Evolutionary conservation across 1,284 basidiomycete species (phyloP), one percentile per base, ranked within the genome.

Genomic region (Ganoderma boninense): DNA sequence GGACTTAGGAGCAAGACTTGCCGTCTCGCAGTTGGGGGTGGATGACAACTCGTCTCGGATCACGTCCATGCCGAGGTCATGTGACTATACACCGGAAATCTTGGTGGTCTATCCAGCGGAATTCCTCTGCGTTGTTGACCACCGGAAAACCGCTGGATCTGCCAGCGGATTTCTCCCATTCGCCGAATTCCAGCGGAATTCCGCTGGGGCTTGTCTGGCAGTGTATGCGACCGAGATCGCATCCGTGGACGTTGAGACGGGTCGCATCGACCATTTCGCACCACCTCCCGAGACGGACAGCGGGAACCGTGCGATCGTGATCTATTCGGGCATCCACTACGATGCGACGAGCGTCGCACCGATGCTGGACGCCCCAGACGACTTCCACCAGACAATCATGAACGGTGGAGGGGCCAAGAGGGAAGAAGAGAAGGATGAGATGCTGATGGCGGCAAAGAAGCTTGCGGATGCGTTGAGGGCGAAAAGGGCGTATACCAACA

Each of bases 311-410:
- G 91, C 88, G 64, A 82, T 97, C 13, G 79, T 98, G 18, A 86
- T 98, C 4, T 98, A 98, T 82, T 96, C 94, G 1, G 97, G 96
- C 10, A 97, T 97, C 66, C 96, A 97, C 81, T 98, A 98, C 80
- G 97, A 98, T 79, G 95, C 95, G 11, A 89, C 93, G 14, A 92
- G 93, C 0, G 82, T 97, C 44, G 89, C 95, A n/a, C 97, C 95
- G 0, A 85, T 88, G 78, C 82, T 84, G 4, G 90, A 91, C 61
- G 92, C 93, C 0, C 93, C 94, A 0, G 79, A 86, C 13, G 94
- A 94, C 69, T 98, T 96, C 87, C 96, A 97, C 81, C 94, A 96
- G 74, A 96, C 93, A 8, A 81, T 96, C 43, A 95, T 97, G 79
- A 90, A 93, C 18, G 83, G 89, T 13, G 87, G 87, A 66, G 77